Evolutionary conservation across 306 rosid species (phyloP).

Genomic region (Rubus idaeus): DNA sequence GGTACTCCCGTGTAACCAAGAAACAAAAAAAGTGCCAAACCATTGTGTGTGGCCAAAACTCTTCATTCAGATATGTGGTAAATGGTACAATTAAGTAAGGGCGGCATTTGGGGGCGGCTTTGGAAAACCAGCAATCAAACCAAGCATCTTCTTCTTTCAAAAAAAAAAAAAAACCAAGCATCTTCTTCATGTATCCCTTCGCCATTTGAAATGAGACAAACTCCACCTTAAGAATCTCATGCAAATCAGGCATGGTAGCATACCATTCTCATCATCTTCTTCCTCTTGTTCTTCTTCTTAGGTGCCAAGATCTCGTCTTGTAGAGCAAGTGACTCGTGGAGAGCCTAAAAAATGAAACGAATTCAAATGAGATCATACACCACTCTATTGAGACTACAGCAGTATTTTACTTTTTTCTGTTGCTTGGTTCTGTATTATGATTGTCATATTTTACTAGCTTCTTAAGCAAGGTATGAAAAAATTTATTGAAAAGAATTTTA

Average conservation of each 20-base stretch:
- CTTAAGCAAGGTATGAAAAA: not conserved
- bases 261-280: constrained; percentile 62
- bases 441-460: not conserved
- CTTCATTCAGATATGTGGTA: not conserved
- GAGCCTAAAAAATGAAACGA: constrained; percentile 43
- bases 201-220: not conserved
- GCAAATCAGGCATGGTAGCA: constrained; percentile 1
- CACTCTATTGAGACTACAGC: not conserved
- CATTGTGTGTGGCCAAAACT: not conserved
- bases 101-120: constrained; percentile 9
- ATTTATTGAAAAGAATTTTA: not conserved
- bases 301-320: constrained; percentile 70
- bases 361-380: not conserved
- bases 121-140: constrained; percentile 1
- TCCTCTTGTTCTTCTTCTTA: constrained; percentile 51
- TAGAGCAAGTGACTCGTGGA: constrained; percentile 58
- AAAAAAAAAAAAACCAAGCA: constrained; percentile 5
- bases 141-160: not conserved
- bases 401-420: not conserved
- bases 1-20: too few species aligned
- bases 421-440: not conserved
- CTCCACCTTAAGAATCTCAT: constrained; percentile 1
- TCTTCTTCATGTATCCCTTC: not conserved
- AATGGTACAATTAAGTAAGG: not conserved
- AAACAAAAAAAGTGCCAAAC: too few species aligned